Conservation (phyloP, 1,139 yeast species). For the Geotrichum siamense region DNA sequence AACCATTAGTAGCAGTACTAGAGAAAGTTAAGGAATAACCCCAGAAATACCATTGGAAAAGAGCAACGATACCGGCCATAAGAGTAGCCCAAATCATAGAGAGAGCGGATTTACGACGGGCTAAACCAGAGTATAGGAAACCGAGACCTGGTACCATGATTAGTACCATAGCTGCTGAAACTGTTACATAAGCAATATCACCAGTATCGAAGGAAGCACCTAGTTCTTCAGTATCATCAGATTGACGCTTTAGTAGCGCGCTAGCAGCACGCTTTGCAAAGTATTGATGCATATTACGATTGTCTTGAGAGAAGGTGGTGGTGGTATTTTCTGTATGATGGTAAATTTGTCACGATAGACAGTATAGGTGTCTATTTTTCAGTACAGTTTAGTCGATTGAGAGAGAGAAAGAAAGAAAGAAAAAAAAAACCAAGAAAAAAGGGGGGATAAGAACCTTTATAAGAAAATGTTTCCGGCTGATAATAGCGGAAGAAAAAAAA, state of each 20-base stretch:
- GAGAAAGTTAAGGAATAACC: slow-evolving; percentile 90
- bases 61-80: slow-evolving; percentile 70
- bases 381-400: too few relatives aligned
- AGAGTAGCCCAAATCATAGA: slow-evolving; percentile 80
- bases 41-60: slow-evolving; percentile 96
- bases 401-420: too few relatives aligned
- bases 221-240: not conserved
- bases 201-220: slow-evolving; percentile 42
- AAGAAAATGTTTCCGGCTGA: too few relatives aligned
- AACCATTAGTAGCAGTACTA: slow-evolving; percentile 64
- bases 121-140: slow-evolving; percentile 84
- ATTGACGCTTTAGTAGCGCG: slow-evolving; percentile 3
- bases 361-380: too few relatives aligned
- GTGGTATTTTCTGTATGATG: too few relatives aligned
- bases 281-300: slow-evolving; percentile 10
- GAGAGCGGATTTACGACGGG: slow-evolving; percentile 84
- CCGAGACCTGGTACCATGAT: slow-evolving; percentile 95
- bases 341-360: too few relatives aligned
- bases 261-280: slow-evolving; percentile 9
- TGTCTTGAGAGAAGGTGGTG: too few relatives aligned
- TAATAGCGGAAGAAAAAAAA: too few relatives aligned
- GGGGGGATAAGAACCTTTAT: too few relatives aligned
- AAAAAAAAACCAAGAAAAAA: too few relatives aligned
- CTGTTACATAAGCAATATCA: slow-evolving; percentile 43
- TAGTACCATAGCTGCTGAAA: slow-evolving; percentile 69